Base-by-base conservation (phyloP, 257 asterid species). In the Solanum piurae region DNA sequence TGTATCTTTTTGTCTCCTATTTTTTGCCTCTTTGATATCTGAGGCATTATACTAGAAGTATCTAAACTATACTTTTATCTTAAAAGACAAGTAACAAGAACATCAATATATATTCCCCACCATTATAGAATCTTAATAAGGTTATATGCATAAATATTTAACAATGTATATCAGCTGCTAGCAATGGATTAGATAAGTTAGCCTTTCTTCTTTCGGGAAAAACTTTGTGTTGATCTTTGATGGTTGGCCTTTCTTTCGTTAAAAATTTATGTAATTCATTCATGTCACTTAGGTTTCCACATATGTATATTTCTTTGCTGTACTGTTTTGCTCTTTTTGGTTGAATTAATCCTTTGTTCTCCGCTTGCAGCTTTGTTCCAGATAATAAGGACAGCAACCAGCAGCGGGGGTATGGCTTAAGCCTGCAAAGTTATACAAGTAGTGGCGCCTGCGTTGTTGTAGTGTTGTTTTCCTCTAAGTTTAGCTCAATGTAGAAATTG, bases 331-430 rank as follows among this genome's bases (percentile, higher is more conserved):
- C 5, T 16, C 21, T 12, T 69, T 40, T 49, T 18, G 36, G 84
- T 25, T 66, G 25, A 44, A 72, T 74, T 23, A 36, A 75, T 37
- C 9, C 38, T 16, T 34, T 82, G 75, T 79, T 21, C 77, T 86
- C 34, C 80, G 66, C 8, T 52, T 87, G 42, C 98, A 95, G 98
- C 99, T 82, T 90, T 96, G 23, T 95, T 96, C 93, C 99, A 96
- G 95, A 95, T 96, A 77, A 95, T 96, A 91, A 92, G 99, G 94
- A 95, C 98, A 14, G 99, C 99, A 58, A 92, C 98, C 74, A 95
- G 96, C 34, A 96, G 96, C 46, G 98, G 98, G 85, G 98, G 99
- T 88, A 89, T 95, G 94, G 98, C 95, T 74, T 95, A 89, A 92
- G n/a, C 84, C 12, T 80, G 68, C 66, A 38, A 79, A 80, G 68